Conservation (phyloP, 129 eudicot genomes). For the Saussurea involucrata region DNA sequence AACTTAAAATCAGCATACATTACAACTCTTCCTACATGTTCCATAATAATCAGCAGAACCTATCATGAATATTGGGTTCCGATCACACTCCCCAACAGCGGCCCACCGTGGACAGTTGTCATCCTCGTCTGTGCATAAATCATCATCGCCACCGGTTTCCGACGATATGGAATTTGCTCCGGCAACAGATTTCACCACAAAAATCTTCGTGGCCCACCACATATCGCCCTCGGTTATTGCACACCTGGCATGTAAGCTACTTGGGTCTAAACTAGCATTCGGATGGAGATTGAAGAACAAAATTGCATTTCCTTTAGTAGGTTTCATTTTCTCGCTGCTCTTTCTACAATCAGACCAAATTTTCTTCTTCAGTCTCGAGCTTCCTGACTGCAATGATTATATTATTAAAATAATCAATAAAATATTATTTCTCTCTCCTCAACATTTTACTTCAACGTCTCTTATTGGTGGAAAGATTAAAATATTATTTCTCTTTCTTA, state of each 20-base stretch:
- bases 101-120: conserved; percentile 81
- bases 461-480: too few species aligned
- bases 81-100: conserved; percentile 73
- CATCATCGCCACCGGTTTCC: conserved; percentile 15
- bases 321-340: conserved; percentile 40
- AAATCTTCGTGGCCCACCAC: conserved; percentile 80
- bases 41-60: conserved; percentile 91
- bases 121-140: conserved; percentile 76
- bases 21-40: conserved; percentile 88
- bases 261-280: conserved; percentile 56
- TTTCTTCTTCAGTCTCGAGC: conserved; percentile 34
- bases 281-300: conserved; percentile 75
- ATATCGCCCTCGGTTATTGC: conserved; percentile 62
- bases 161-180: neutral
- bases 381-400: conserved; percentile 30
- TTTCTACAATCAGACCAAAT: conserved; percentile 54
- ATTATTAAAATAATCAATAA: too few species aligned
- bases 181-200: conserved; percentile 29
- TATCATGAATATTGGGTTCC: conserved; percentile 75
- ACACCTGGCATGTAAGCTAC: conserved; percentile 66
- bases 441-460: too few species aligned
- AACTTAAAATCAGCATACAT: conserved; percentile 46
- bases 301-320: conserved; percentile 72
- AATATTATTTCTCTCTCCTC: too few species aligned
- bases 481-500: too few species aligned